Evolutionary conservation across 805 yeast species (phyloP).

Genomic region (Nakazawaea ambrosiae): DNA sequence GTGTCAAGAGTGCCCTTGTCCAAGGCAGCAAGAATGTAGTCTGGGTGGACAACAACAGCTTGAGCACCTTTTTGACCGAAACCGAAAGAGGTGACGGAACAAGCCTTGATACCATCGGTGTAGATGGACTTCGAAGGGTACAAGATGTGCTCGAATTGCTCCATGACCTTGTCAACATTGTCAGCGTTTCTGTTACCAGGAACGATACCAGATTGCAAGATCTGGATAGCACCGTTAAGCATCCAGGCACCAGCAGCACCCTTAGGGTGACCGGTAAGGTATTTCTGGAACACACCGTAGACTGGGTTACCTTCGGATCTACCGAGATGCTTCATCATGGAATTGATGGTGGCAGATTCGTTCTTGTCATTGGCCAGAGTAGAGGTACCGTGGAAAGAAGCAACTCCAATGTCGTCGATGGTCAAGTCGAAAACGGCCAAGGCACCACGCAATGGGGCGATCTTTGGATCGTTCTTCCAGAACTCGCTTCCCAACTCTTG

Average conservation of each 20-base stretch:
- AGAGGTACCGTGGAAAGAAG: conserved; percentile 99
- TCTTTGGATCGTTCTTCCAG: conserved; percentile 84
- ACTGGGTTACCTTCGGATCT: conserved; percentile 98
- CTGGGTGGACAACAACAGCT: conserved; percentile 87
- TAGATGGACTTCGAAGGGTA: conserved; percentile 91
- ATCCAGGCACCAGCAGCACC: conserved; percentile 99
- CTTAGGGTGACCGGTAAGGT: conserved; percentile 99
- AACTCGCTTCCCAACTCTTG: conserved; percentile 94
- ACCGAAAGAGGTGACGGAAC: conserved; percentile 94
- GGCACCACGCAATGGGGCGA: conserved; percentile 96
- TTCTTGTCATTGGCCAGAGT: conserved; percentile 98
- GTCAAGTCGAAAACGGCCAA: conserved; percentile 90
- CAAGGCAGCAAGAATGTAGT: conserved; percentile 83
- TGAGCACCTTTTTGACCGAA: conserved; percentile 99
- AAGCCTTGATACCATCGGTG: conserved; percentile 97
- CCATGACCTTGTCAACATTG: conserved; percentile 78
- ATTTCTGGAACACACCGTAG: conserved; percentile 97
- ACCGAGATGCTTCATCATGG: conserved; percentile 93
- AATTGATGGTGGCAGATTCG: conserved; percentile 85
- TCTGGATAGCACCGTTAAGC: conserved; percentile 97
- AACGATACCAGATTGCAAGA: conserved; percentile 84
- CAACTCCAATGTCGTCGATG: conserved; percentile 91
- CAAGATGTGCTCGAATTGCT: conserved; percentile 80
- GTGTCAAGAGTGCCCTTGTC: conserved; percentile 63
- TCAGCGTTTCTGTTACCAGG: conserved; percentile 99